phyloP scores from a whole-genome alignment of 371 early-diverging fungal genomes.

The Haplosporangium sp. region DNA sequence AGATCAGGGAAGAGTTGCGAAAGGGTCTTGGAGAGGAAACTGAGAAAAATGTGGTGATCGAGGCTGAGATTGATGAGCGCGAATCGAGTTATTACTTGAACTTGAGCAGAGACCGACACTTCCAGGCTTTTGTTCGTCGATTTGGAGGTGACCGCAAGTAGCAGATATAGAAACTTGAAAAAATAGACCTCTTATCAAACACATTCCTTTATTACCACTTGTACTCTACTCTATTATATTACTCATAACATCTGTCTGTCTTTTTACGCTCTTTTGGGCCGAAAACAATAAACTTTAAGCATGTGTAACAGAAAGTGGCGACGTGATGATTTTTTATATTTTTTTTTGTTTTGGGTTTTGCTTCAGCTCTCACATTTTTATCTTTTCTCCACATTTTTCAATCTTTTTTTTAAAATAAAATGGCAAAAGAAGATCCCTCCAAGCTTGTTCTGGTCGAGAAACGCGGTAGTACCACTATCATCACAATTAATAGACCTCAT shows the following conservation, averaged over 20 bases:
- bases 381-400: neutral
- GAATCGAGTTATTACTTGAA: slow-evolving; percentile 33
- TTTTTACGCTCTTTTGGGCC: no score
- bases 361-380: neutral
- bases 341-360: no score
- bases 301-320: no score
- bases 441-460: slow-evolving; percentile 50
- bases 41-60: neutral
- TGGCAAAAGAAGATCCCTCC: slow-evolving; percentile 31
- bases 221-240: no score
- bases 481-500: slow-evolving; percentile 58
- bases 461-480: slow-evolving; percentile 29
- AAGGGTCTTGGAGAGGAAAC: neutral
- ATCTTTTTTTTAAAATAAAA: neutral
- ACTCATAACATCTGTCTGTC: no score
- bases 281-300: no score
- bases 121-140: slow-evolving; percentile 31
- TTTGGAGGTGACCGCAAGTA: slow-evolving; percentile 33
- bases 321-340: no score
- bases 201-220: no score
- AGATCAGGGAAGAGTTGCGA: slow-evolving; percentile 7
- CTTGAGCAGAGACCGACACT: slow-evolving; percentile 27
- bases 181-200: no score
- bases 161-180: no score
- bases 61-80: slow-evolving; percentile 23